Evolutionary conservation across 805 yeast genomes (phyloP).

Genomic region (Metschnikowia chrysomelidarum): DNA sequence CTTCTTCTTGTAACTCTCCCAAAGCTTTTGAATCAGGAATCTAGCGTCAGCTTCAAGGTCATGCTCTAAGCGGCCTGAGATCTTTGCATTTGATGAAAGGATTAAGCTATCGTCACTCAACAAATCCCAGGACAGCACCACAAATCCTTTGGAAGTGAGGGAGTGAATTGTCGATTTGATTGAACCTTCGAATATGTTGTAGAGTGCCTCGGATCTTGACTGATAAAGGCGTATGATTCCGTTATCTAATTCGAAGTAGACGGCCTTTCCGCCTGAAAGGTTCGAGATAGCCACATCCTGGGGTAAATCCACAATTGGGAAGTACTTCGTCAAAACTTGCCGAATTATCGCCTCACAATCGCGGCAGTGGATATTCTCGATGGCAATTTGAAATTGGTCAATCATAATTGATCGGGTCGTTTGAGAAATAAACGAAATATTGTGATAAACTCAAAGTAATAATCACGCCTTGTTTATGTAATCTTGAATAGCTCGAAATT

Average conservation of each 20-base stretch:
- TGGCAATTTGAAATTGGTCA: conserved; percentile 6
- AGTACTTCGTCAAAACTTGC: conserved; percentile 23
- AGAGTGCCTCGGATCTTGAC: conserved; percentile 8
- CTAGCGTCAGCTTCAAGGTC: conserved; percentile 1
- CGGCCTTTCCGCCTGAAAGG: conserved; percentile 11
- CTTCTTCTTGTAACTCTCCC: conserved; percentile 18
- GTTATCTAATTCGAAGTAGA: conserved; percentile 20
- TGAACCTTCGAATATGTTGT: conserved; percentile 14
- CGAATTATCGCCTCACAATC: conserved; percentile 46
- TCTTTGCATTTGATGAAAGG: conserved; percentile 10
- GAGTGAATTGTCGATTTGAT: conserved; percentile 25
- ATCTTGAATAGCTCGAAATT: no score
- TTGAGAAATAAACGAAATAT: no score
- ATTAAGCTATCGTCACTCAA: conserved; percentile 17
- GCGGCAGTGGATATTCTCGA: conserved; percentile 55
- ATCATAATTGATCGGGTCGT: conserved; percentile 4
- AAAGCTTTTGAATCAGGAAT: conserved; percentile 9
- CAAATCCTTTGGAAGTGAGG: conserved; percentile 38
- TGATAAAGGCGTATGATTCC: conserved; percentile 28
- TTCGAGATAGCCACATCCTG: conserved; percentile 12
- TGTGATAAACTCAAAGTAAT: no score
- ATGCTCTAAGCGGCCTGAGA: conserved; percentile 10
- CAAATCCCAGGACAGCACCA: conserved; percentile 35
- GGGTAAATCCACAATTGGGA: conserved; percentile 14
- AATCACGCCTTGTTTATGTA: no score